Evolutionary conservation across 2,329 filamentous ascomycete genomes (phyloP).

Genomic region (Neonectria magnoliae): DNA sequence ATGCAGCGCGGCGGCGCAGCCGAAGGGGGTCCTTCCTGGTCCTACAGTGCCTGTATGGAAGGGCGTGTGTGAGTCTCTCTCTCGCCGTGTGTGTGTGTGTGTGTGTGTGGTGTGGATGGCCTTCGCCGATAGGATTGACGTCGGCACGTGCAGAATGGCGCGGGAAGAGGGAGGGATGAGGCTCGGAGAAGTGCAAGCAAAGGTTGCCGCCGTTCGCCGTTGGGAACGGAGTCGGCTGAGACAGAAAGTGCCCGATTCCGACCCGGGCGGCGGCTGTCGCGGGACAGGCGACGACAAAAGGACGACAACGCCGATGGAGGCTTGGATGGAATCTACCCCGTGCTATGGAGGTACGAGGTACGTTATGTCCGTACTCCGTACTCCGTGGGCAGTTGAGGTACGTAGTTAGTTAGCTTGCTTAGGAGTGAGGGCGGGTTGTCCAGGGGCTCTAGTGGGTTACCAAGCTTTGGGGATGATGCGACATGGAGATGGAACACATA

Average conservation of each 20-base stretch:
- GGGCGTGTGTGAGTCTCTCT: too few relatives aligned
- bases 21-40: not conserved
- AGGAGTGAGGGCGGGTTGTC: not conserved
- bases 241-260: not conserved
- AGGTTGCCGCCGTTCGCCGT: not conserved
- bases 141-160: conserved; percentile 2
- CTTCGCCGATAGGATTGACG: conserved; percentile 4
- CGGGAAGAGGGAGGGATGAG: not conserved
- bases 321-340: not conserved
- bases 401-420: too few relatives aligned
- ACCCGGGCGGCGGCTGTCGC: not conserved
- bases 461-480: conserved; percentile 14
- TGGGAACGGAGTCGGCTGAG: not conserved
- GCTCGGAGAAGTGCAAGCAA: not conserved
- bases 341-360: not conserved
- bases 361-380: not conserved
- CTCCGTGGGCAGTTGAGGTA: too few relatives aligned
- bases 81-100: too few relatives aligned
- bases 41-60: too few relatives aligned
- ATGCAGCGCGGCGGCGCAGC: conserved; percentile 18
- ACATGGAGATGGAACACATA: conserved; percentile 3
- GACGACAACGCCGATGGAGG: not conserved
- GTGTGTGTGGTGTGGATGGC: not conserved
- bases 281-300: not conserved
- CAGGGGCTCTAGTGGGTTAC: conserved; percentile 18